Percentiles rank a stretch among this genome's conserved stretches.
phyloP scores from a whole-genome alignment of 768 basidiomycete species.

The Leccinum broughii region DNA sequence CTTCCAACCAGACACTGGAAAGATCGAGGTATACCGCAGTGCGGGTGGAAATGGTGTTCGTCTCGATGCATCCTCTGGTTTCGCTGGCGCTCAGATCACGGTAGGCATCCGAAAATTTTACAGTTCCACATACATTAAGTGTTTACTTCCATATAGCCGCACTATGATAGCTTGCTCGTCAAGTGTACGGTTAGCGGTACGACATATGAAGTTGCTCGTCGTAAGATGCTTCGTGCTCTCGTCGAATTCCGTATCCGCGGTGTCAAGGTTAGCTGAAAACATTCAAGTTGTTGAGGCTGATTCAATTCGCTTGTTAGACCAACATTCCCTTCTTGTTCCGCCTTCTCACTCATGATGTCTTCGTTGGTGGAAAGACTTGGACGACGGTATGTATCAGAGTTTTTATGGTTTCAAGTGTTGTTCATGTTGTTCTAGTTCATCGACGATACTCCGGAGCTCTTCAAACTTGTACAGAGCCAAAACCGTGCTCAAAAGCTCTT shows the following conservation, averaged over 20 bases:
- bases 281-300: neutral
- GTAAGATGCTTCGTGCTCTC: slow-evolving; percentile 99
- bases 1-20: slow-evolving; percentile 99
- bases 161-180: slow-evolving; percentile 97
- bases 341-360: slow-evolving; percentile 93
- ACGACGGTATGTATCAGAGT: slow-evolving; percentile 64
- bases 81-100: slow-evolving; percentile 98
- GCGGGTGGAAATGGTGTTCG: slow-evolving; percentile 99
- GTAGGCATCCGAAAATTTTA: slow-evolving; percentile 43
- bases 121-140: slow-evolving; percentile 7
- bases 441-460: slow-evolving; percentile 98
- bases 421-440: slow-evolving; percentile 69
- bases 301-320: slow-evolving; percentile 53
- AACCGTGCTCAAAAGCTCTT: slow-evolving; percentile 98
- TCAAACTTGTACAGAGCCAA: slow-evolving; percentile 96
- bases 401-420: neutral
- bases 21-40: slow-evolving; percentile 98
- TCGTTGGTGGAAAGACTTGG: slow-evolving; percentile 97
- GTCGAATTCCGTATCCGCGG: slow-evolving; percentile 99
- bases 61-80: slow-evolving; percentile 94
- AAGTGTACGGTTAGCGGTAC: slow-evolving; percentile 96
- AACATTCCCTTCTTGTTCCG: slow-evolving; percentile 99
- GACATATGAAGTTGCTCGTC: slow-evolving; percentile 96
- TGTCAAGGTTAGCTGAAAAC: slow-evolving; percentile 65
- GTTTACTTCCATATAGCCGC: slow-evolving; percentile 56